Evolutionary conservation across 805 yeast genomes (phyloP).

Genomic region (Tetrapisispora phaffii): DNA sequence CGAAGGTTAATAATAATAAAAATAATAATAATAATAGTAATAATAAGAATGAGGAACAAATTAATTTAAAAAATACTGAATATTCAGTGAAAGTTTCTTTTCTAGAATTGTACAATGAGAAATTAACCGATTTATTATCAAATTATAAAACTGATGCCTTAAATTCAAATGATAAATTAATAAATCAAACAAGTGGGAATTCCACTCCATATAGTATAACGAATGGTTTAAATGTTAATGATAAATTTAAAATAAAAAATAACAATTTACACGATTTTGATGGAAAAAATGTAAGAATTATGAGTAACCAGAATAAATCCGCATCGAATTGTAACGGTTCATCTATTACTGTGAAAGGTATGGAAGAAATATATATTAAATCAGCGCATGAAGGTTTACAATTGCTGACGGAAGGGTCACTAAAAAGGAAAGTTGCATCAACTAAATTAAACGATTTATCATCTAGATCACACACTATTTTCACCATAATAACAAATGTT

Average conservation of each 20-base stretch:
- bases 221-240: not conserved
- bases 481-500: conserved; percentile 55
- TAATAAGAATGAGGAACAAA: not conserved
- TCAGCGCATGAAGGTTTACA: conserved; percentile 43
- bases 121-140: conserved; percentile 52
- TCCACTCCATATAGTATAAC: not conserved
- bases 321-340: conserved; percentile 27
- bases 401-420: conserved; percentile 46
- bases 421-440: conserved; percentile 61
- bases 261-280: conserved; percentile 27
- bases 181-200: conserved; percentile 69
- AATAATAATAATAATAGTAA: too few relatives aligned
- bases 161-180: conserved; percentile 39
- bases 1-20: too few relatives aligned
- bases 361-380: conserved; percentile 44
- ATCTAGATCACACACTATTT: conserved; percentile 72
- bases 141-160: conserved; percentile 4
- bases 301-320: conserved; percentile 54
- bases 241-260: not conserved
- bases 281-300: conserved; percentile 49
- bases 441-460: conserved; percentile 71
- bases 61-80: conserved; percentile 28
- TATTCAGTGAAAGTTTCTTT: conserved; percentile 62
- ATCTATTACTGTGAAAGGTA: conserved; percentile 45
- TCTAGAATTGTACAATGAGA: conserved; percentile 77